These are phyloP conservation scores for Zymoseptoria brevis DNA, from an alignment of 2,329 filamentous ascomycete genomes.

Conservation along the genomic window DNA sequence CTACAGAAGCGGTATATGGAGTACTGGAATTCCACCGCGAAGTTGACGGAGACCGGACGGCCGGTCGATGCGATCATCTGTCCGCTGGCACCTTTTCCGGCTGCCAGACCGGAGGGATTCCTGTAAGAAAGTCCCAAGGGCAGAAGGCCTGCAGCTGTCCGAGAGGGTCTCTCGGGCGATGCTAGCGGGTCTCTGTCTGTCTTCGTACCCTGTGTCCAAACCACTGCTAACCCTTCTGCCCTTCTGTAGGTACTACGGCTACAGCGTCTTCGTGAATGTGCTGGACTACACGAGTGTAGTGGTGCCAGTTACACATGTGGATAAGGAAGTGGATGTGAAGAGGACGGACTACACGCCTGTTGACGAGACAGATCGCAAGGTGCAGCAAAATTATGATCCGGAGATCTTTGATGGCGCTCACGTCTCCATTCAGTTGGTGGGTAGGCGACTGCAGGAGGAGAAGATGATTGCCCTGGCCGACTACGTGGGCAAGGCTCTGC, in stretches of 20 bases:
- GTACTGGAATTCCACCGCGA: constrained; percentile 53
- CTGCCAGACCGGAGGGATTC: constrained; percentile 42
- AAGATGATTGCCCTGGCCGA: constrained; percentile 33
- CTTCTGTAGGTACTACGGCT: constrained; percentile 33
- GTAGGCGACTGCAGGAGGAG: constrained; percentile 31
- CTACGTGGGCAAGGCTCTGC: constrained; percentile 22
- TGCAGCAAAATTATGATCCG: constrained; percentile 36
- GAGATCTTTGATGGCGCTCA: constrained; percentile 32
- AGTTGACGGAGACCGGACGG: constrained; percentile 39
- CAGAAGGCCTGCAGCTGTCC: too few species aligned
- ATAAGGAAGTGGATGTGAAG: constrained; percentile 43
- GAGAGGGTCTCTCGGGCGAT: too few species aligned
- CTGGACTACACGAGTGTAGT: constrained; percentile 49
- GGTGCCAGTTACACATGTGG: constrained; percentile 48
- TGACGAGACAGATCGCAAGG: constrained; percentile 34
- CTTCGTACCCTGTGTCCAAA: too few species aligned
- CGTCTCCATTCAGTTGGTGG: constrained; percentile 31
- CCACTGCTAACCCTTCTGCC: too few species aligned
- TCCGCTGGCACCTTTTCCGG: constrained; percentile 45
- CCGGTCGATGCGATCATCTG: constrained; percentile 49
- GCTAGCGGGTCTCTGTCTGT: too few species aligned
- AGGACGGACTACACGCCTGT: constrained; percentile 30
- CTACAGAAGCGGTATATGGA: constrained; percentile 54
- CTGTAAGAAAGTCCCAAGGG: constrained; percentile 10
- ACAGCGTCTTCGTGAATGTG: constrained; percentile 43